phyloP scores from a whole-genome alignment of 2,329 filamentous ascomycete species.

The Cephalotrichum gorgonifer region DNA sequence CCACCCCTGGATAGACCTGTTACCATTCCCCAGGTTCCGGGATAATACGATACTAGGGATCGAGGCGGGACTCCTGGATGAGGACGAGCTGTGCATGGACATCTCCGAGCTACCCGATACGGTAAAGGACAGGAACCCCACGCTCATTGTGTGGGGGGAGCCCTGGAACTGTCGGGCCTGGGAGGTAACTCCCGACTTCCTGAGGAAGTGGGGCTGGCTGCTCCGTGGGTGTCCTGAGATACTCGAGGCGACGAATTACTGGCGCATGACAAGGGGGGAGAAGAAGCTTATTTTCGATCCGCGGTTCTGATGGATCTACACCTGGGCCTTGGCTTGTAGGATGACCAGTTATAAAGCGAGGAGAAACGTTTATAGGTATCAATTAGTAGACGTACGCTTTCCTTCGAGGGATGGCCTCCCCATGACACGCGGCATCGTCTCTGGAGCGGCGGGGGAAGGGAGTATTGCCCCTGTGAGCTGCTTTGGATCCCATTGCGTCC shows the following conservation, averaged over 20 bases:
- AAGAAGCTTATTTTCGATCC: neutral
- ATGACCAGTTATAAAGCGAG: too few species aligned
- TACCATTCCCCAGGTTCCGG: conserved; percentile 21
- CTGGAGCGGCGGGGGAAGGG: too few species aligned
- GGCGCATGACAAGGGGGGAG: conserved; percentile 11
- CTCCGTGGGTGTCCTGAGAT: conserved; percentile 24
- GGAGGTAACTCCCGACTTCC: conserved; percentile 35
- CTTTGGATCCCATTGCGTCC: too few species aligned
- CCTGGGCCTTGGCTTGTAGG: too few species aligned
- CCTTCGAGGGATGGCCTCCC: too few species aligned
- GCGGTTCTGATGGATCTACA: neutral
- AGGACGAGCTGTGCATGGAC: conserved; percentile 11
- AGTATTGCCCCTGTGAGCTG: too few species aligned
- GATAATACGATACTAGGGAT: conserved; percentile 18
- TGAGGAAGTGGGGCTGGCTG: conserved; percentile 30
- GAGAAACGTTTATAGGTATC: too few species aligned
- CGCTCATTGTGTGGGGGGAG: conserved; percentile 36
- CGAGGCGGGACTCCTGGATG: conserved; percentile 8
- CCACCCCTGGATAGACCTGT: conserved; percentile 24
- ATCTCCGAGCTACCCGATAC: neutral
- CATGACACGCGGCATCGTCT: too few species aligned
- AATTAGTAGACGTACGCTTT: too few species aligned
- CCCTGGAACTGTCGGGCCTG: conserved; percentile 32
- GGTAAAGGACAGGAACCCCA: conserved; percentile 12
- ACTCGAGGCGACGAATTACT: conserved; percentile 23